Base-by-base conservation (phyloP, 129 eudicot genomes). In the Deinandra increscens region DNA sequence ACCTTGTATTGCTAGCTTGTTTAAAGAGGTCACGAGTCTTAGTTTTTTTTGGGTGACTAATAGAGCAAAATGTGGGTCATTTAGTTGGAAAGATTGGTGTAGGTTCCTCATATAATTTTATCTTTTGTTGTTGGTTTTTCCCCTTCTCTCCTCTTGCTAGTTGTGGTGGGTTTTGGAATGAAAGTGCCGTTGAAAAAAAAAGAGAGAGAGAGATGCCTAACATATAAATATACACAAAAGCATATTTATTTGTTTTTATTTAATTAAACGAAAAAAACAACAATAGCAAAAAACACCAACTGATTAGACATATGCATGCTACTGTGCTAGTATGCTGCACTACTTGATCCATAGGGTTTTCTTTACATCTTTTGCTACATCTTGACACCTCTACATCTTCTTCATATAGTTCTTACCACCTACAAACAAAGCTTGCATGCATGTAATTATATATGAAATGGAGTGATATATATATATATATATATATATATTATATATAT, bases 401-500 rank as follows among this genome's bases (percentile, higher is more conserved):
- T 72, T 45, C 36, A n/a, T n/a, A n/a, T 71, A 9, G 45, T 11
- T 13, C 11, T 20, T 43, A 55, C 45, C 44, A 46, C 64, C 43
- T 60, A 61, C 18, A 48, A 49, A 62, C 65, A 61, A 50, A 51
- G 56, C 53, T 46, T 42, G 71, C 60, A 72, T 61, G 62, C 46
- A 62, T 48, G 70, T 70, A 73, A 56, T 29, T 61, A 33, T 61
- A 33, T 49, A 60, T 19, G 14, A 38, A 38, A 58, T 45, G 74
- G 46, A 67, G 44, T 60, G 38, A 75, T 8, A 50, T 2, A 49
- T n/a, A n/a, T n/a, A n/a, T n/a, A n/a, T n/a, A n/a, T n/a, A n/a
- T n/a, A n/a, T n/a, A n/a, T n/a, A n/a, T n/a, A n/a, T n/a, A n/a
- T n/a, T n/a, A n/a, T n/a, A n/a, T n/a, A n/a, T n/a, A n/a, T n/a